Percentiles rank a stretch among this genome's conserved stretches.
Evolutionary conservation across 352 stramenopile species (phyloP).

Genomic region (Pythium phragmitis): DNA sequence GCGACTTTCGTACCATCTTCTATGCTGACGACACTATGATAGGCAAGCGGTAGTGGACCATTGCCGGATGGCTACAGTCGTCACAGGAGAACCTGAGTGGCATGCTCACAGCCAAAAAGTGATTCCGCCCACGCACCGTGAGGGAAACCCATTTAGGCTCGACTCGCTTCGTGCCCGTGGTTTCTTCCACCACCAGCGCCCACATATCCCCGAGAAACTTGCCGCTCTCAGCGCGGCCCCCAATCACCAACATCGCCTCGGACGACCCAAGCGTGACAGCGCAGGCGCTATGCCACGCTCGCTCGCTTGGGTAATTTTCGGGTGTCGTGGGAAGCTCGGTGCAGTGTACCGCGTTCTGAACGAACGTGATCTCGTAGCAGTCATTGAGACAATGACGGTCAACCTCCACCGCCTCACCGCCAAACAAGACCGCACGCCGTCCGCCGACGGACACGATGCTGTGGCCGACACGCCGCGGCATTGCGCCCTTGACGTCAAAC

Average conservation of each 20-base stretch:
- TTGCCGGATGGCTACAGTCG: slow-evolving; percentile 39
- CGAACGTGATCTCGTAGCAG: slow-evolving; percentile 43
- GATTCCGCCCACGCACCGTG: slow-evolving; percentile 23
- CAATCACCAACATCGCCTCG: slow-evolving; percentile 46
- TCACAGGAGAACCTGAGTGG: not conserved
- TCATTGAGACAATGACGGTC: slow-evolving; percentile 30
- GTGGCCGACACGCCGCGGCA: slow-evolving; percentile 56
- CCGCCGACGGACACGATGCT: slow-evolving; percentile 30
- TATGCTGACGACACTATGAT: slow-evolving; percentile 43
- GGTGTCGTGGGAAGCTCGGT: slow-evolving; percentile 3
- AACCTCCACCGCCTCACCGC: slow-evolving; percentile 37
- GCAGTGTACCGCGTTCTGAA: slow-evolving; percentile 42
- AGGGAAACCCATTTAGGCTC: slow-evolving; percentile 40
- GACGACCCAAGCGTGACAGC: slow-evolving; percentile 21
- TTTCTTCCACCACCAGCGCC: slow-evolving; percentile 33
- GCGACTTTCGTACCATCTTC: slow-evolving; percentile 40
- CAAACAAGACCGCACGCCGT: slow-evolving; percentile 47
- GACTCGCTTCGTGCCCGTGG: not conserved
- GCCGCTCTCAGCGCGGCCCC: slow-evolving; percentile 37
- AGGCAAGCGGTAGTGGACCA: slow-evolving; percentile 50
- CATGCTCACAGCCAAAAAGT: not conserved
- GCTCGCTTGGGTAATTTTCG: slow-evolving; percentile 19
- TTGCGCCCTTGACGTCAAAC: slow-evolving; percentile 55
- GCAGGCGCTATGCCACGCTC: slow-evolving; percentile 50
- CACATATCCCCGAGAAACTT: slow-evolving; percentile 47